Conservation (phyloP, 257 asterid species). For the Leptodermis oblonga region DNA sequence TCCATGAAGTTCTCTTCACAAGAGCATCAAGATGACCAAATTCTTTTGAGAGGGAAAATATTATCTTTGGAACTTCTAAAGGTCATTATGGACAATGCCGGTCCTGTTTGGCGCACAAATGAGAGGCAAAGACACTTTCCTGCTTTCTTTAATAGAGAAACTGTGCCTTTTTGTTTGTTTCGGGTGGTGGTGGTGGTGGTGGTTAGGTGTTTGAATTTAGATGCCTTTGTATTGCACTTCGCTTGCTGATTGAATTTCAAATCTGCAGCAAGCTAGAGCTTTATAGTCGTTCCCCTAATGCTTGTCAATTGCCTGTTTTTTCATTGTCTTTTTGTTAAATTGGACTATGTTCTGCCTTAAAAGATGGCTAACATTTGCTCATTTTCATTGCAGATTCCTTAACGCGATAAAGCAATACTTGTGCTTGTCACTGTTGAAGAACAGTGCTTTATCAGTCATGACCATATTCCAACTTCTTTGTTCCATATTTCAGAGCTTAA, state of each 20-base stretch:
- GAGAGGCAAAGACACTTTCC: slow-evolving; percentile 61
- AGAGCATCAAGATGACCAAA: slow-evolving; percentile 88
- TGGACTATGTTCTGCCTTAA: slow-evolving; percentile 9
- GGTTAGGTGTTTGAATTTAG: neutral
- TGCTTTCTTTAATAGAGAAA: neutral
- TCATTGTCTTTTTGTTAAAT: neutral
- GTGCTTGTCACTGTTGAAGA: slow-evolving; percentile 92
- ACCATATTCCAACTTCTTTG: slow-evolving; percentile 85
- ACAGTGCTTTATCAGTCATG: slow-evolving; percentile 96
- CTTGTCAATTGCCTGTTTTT: neutral
- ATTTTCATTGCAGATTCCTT: slow-evolving; percentile 61
- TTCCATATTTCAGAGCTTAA: slow-evolving; percentile 49
- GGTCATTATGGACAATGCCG: slow-evolving; percentile 85
- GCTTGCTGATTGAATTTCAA: neutral
- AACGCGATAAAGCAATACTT: slow-evolving; percentile 82
- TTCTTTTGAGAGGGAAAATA: slow-evolving; percentile 85
- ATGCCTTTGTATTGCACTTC: too few relatives aligned
- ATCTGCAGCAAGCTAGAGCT: neutral
- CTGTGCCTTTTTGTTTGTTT: neutral
- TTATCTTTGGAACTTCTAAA: slow-evolving; percentile 94
- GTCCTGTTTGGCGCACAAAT: slow-evolving; percentile 79
- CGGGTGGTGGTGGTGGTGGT: too few relatives aligned
- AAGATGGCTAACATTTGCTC: slow-evolving; percentile 27
- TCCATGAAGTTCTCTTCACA: slow-evolving; percentile 93
- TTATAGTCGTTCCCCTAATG: neutral